phyloP scores from a whole-genome alignment of 495 filamentous ascomycete species.

The Lasiosphaeris hirsuta region DNA sequence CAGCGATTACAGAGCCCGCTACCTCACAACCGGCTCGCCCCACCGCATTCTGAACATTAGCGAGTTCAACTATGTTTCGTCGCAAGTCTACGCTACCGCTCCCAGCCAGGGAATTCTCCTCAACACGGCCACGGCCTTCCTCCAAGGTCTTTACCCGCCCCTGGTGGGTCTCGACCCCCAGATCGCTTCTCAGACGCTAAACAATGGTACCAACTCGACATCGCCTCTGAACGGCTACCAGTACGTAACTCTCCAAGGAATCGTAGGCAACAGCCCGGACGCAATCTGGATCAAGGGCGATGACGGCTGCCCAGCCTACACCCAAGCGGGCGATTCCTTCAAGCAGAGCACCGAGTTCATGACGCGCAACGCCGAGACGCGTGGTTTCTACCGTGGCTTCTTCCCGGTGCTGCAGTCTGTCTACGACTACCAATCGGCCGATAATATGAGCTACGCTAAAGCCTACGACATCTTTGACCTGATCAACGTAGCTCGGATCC shows the following conservation, averaged over 20 bases:
- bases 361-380: constrained; percentile 9
- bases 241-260: constrained; percentile 22
- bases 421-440: constrained; percentile 6
- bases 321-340: constrained; percentile 1
- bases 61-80: constrained; percentile 15
- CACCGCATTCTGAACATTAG: constrained; percentile 22
- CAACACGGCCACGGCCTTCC: constrained; percentile 22
- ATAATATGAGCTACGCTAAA: constrained; percentile 12
- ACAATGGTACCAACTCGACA: constrained; percentile 17
- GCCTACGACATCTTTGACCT: constrained; percentile 27
- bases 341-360: constrained; percentile 5
- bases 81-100: constrained; percentile 22
- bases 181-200: constrained; percentile 13
- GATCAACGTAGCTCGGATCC: constrained; percentile 21
- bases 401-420: constrained; percentile 12
- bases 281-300: constrained; percentile 24
- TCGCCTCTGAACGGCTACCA: constrained; percentile 22
- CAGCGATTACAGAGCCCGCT: constrained; percentile 18
- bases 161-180: constrained; percentile 6
- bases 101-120: constrained; percentile 22
- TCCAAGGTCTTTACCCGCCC: constrained; percentile 25
- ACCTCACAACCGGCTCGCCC: constrained; percentile 14
- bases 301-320: constrained; percentile 17
- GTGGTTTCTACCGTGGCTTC: constrained; percentile 18
- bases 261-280: constrained; percentile 18